Evolutionary conservation across 768 basidiomycete species (phyloP).

Genomic region (Suillus weaverae): DNA sequence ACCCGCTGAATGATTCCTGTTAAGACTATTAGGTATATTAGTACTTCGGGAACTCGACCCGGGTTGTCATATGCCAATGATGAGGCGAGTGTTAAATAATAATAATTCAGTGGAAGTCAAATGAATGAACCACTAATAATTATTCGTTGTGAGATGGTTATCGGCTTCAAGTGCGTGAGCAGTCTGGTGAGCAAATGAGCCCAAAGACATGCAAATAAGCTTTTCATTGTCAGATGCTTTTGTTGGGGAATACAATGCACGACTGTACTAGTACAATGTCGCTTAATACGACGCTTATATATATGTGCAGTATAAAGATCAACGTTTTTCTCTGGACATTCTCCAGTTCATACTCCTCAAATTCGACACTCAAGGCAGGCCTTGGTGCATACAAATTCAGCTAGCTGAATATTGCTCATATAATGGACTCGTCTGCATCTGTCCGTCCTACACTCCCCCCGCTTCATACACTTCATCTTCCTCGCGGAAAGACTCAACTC

Average conservation of each 20-base stretch:
- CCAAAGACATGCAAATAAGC: slow-evolving; percentile 8
- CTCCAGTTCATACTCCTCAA: background rate
- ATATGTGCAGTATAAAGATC: no score
- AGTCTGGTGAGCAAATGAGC: no score
- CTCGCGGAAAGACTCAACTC: slow-evolving; percentile 7
- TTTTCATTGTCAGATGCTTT: background rate
- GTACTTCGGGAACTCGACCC: background rate
- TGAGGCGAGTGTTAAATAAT: background rate
- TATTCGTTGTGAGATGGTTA: background rate
- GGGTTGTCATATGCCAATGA: background rate
- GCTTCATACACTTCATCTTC: slow-evolving; percentile 48
- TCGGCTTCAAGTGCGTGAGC: no score
- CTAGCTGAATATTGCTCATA: slow-evolving; percentile 13
- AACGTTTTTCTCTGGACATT: no score
- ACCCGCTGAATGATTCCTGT: background rate
- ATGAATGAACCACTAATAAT: background rate
- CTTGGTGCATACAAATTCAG: slow-evolving; percentile 18
- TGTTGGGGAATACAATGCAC: slow-evolving; percentile 12
- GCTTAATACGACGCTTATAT: no score
- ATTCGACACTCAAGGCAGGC: slow-evolving; percentile 22
- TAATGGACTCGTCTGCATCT: slow-evolving; percentile 22
- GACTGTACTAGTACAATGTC: slow-evolving; percentile 1
- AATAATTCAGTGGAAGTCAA: background rate
- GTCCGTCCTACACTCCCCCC: slow-evolving; percentile 54
- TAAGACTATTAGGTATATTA: slow-evolving; percentile 1